phyloP scores from a whole-genome alignment of 1,284 basidiomycete genomes.

The Puccinia sorghi region DNA sequence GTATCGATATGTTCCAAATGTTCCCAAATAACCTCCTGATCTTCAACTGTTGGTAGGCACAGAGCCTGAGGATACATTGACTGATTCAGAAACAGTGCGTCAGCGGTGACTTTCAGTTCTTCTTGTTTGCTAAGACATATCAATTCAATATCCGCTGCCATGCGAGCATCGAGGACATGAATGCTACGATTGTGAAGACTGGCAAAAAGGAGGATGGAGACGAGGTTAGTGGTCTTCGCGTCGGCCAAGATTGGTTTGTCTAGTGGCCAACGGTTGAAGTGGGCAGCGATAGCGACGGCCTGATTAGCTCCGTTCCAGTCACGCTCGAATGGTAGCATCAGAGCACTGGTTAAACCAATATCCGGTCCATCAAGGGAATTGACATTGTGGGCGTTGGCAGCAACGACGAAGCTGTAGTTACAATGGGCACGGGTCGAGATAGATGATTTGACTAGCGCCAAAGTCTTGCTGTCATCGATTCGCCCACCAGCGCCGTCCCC shows the following conservation, averaged over 20 bases:
- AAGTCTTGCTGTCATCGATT: constrained; percentile 69
- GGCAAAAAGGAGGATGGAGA: constrained; percentile 87
- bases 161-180: constrained; percentile 90
- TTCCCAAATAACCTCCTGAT: constrained; percentile 85
- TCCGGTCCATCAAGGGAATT: constrained; percentile 68
- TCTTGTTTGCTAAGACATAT: constrained; percentile 95
- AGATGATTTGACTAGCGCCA: constrained; percentile 71
- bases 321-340: constrained; percentile 78
- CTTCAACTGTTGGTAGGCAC: constrained; percentile 73
- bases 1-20: constrained; percentile 82
- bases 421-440: constrained; percentile 68
- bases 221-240: constrained; percentile 86
- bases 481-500: constrained; percentile 66
- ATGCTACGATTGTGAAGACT: constrained; percentile 86
- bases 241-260: constrained; percentile 93
- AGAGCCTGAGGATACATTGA: constrained; percentile 71
- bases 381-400: constrained; percentile 71
- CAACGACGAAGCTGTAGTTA: constrained; percentile 80
- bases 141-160: constrained; percentile 80
- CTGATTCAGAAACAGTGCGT: constrained; percentile 84
- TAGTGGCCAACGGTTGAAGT: constrained; percentile 85
- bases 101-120: constrained; percentile 90
- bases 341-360: constrained; percentile 72
- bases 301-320: constrained; percentile 60
- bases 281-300: constrained; percentile 68